Evolutionary conservation across 306 rosid genomes (phyloP).

Genomic region (Acacia crassicarpa): DNA sequence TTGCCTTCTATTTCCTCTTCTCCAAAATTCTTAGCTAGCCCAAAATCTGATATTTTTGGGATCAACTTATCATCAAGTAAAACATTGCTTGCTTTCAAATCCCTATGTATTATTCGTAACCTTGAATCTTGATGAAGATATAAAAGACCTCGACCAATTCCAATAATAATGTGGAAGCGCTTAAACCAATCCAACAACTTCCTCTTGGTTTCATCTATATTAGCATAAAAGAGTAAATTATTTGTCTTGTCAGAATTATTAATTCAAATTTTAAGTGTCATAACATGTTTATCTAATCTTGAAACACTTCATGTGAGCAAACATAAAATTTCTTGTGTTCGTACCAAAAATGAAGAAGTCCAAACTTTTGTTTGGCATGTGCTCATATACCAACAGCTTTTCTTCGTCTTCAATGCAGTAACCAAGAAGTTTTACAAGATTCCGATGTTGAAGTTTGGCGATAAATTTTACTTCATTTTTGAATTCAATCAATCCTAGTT

Average conservation of each 20-base stretch:
- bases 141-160: background rate
- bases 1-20: constrained; percentile 2
- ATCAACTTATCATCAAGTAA: constrained; percentile 40
- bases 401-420: constrained; percentile 31
- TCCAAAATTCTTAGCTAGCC: constrained; percentile 39
- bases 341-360: constrained; percentile 31
- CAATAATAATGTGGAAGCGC: background rate
- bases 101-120: background rate
- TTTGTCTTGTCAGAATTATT: background rate
- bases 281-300: background rate
- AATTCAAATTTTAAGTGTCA: background rate
- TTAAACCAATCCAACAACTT: background rate
- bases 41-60: constrained; percentile 52
- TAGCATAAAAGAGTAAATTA: background rate
- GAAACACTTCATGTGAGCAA: background rate
- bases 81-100: constrained; percentile 1
- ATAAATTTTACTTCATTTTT: constrained; percentile 34
- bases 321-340: background rate
- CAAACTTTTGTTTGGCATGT: constrained; percentile 18
- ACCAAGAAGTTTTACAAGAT: constrained; percentile 40
- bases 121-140: constrained; percentile 13
- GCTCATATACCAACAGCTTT: background rate
- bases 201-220: background rate
- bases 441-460: constrained; percentile 31
- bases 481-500: constrained; percentile 21